phyloP scores from a whole-genome alignment of 257 asterid species.

The Vinca minor region DNA sequence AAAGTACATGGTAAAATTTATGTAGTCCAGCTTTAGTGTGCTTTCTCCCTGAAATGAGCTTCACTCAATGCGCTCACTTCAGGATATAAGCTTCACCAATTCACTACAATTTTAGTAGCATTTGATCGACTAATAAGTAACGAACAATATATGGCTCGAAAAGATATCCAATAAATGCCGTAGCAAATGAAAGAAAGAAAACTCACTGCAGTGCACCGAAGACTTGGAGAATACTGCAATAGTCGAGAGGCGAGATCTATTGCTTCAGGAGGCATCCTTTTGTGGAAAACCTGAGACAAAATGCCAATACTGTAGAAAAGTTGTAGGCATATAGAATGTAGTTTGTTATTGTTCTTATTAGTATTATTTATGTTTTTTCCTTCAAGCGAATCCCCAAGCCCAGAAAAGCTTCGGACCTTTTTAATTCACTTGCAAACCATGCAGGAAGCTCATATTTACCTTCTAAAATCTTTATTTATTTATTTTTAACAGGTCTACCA shows the following conservation, averaged over 20 bases:
- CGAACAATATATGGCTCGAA: background rate
- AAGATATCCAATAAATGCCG: background rate
- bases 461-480: background rate
- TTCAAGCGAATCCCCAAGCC: background rate
- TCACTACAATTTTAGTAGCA: background rate
- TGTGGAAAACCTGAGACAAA: conserved; percentile 66
- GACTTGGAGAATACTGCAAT: conserved; percentile 91
- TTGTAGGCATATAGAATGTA: too few relatives aligned
- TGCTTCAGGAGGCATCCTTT: conserved; percentile 97
- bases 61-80: background rate
- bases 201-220: conserved; percentile 92
- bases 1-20: background rate
- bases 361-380: background rate
- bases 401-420: background rate
- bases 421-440: background rate
- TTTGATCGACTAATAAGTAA: background rate
- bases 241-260: conserved; percentile 91
- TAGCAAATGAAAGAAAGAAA: conserved; percentile 11
- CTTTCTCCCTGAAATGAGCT: background rate
- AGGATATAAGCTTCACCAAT: background rate
- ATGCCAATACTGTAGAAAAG: too few relatives aligned
- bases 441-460: background rate
- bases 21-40: background rate
- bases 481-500: background rate
- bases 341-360: too few relatives aligned